phyloP scores from a whole-genome alignment of 176 grass and related monocot species.

The Triticum urartu region DNA sequence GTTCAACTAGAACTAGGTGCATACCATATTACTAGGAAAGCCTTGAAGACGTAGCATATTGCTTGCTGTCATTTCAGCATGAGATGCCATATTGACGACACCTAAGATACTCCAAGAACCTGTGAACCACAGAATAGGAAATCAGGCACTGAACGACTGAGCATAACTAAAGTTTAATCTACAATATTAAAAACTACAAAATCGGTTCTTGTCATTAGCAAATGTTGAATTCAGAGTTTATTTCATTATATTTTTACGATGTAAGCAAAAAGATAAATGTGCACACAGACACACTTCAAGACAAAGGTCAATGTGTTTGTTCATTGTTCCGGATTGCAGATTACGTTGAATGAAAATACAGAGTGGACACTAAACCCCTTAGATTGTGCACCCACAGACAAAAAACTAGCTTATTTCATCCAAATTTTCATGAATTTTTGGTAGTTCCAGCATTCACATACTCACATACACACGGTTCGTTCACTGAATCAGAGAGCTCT shows the following conservation, averaged over 20 bases:
- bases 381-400: neutral
- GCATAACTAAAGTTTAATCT: neutral
- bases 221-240: neutral
- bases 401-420: neutral
- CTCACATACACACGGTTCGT: neutral
- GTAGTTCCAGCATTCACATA: neutral
- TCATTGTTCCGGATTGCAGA: neutral
- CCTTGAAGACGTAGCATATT: slow-evolving; percentile 36
- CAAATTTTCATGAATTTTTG: neutral
- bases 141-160: neutral
- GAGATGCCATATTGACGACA: slow-evolving; percentile 36
- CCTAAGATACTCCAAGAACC: slow-evolving; percentile 1
- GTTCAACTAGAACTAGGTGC: neutral
- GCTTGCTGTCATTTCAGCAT: slow-evolving; percentile 32
- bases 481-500: neutral
- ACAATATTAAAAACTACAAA: neutral
- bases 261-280: neutral
- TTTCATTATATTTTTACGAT: neutral
- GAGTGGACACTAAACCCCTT: neutral
- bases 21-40: slow-evolving; percentile 48
- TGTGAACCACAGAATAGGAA: slow-evolving; percentile 8
- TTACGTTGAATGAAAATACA: neutral
- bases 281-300: neutral
- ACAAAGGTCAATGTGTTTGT: neutral
- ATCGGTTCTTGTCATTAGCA: neutral